phyloP scores from a whole-genome alignment of 768 basidiomycete species.

The Amanita molliuscula region DNA sequence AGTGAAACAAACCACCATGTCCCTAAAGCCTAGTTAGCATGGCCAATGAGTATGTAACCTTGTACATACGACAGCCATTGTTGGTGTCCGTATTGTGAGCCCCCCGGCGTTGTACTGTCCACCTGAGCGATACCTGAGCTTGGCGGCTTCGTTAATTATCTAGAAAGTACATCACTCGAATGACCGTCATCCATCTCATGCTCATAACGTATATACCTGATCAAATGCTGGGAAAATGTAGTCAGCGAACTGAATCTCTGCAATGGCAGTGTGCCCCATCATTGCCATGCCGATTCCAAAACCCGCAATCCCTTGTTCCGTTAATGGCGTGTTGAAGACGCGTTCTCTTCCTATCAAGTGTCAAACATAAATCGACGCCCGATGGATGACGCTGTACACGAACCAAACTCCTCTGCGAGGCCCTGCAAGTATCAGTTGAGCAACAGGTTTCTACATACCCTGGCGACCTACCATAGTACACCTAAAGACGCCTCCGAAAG shows the following conservation, averaged over 20 bases:
- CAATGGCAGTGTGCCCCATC: slow-evolving; percentile 93
- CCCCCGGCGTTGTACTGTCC: slow-evolving; percentile 76
- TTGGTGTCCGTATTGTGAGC: slow-evolving; percentile 75
- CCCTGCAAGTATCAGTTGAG: slow-evolving; percentile 38
- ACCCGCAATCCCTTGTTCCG: slow-evolving; percentile 90
- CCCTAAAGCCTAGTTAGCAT: slow-evolving; percentile 23
- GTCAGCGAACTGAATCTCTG: slow-evolving; percentile 86
- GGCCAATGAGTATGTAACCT: neutral
- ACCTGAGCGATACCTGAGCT: slow-evolving; percentile 84
- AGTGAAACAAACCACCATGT: slow-evolving; percentile 90
- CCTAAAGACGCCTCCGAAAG: slow-evolving; percentile 90
- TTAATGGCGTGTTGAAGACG: slow-evolving; percentile 91
- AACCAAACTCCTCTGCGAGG: slow-evolving; percentile 87
- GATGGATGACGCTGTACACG: slow-evolving; percentile 13
- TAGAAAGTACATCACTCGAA: slow-evolving; percentile 17
- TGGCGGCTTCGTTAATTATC: slow-evolving; percentile 94
- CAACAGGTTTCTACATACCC: neutral
- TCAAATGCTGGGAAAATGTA: slow-evolving; percentile 95
- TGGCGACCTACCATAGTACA: slow-evolving; percentile 68
- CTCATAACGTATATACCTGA: slow-evolving; percentile 38
- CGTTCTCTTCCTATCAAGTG: slow-evolving; percentile 62
- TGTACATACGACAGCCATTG: slow-evolving; percentile 70
- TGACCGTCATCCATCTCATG: neutral
- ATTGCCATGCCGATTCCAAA: slow-evolving; percentile 87
- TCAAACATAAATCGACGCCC: neutral